Evolutionary conservation across 345 rosid genomes (phyloP).

Genomic region (Arabis alpina): DNA sequence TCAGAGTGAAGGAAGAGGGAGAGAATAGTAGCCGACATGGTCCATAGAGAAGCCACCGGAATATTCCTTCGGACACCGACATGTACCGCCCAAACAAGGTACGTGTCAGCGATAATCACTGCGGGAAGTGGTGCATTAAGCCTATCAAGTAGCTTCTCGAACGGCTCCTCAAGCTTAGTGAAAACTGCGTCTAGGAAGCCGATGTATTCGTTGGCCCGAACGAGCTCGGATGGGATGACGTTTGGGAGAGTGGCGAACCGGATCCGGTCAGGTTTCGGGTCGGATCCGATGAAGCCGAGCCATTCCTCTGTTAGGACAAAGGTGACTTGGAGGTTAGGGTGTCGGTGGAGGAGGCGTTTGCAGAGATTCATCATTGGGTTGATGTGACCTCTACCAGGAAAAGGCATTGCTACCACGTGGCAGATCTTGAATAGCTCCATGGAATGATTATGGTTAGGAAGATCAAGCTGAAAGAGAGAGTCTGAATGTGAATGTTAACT

Average conservation of each 20-base stretch:
- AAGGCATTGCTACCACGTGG: constrained; percentile 66
- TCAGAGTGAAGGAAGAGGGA: constrained; percentile 38
- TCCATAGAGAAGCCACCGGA: constrained; percentile 60
- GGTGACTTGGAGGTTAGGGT: constrained; percentile 47
- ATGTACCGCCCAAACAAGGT: constrained; percentile 43
- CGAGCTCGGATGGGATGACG: constrained; percentile 38
- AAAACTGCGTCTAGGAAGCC: constrained; percentile 31
- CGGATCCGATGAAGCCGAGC: constrained; percentile 53
- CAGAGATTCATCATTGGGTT: constrained; percentile 74
- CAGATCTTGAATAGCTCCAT: background rate
- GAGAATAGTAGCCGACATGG: constrained; percentile 48
- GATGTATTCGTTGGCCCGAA: constrained; percentile 31
- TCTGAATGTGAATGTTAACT: no score
- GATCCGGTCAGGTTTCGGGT: constrained; percentile 46
- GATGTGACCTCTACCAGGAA: constrained; percentile 71
- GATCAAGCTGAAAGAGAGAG: no score
- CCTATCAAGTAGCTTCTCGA: constrained; percentile 49
- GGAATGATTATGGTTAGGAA: background rate
- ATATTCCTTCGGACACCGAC: constrained; percentile 50
- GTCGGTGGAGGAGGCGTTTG: constrained; percentile 46
- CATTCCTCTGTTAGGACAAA: constrained; percentile 78
- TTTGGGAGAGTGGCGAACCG: constrained; percentile 40
- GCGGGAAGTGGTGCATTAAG: constrained; percentile 40
- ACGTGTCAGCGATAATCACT: constrained; percentile 46
- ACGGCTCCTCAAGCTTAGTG: constrained; percentile 45